These are phyloP conservation scores for Lepidium campestre DNA, from an alignment of 441 rosid genomes.

Conservation along the genomic window DNA sequence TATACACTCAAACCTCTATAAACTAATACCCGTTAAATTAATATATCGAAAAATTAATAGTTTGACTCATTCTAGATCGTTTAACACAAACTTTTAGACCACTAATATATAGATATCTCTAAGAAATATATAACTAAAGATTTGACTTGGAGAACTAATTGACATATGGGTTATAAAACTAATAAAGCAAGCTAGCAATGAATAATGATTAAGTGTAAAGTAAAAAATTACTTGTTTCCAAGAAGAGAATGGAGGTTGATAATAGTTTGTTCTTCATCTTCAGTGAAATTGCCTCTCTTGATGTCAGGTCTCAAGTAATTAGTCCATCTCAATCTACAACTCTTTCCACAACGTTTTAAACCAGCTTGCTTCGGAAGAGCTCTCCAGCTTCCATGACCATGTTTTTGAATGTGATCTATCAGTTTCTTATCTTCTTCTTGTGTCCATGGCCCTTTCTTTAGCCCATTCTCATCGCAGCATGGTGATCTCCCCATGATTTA, in stretches of 20 bases:
- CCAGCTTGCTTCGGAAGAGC: constrained; percentile 45
- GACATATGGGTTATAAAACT: background rate
- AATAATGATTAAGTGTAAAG: background rate
- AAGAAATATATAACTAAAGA: background rate
- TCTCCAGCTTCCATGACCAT: constrained; percentile 50
- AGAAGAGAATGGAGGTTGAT: constrained; percentile 42
- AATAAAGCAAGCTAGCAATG: background rate
- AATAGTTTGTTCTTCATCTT: constrained; percentile 42
- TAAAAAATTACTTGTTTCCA: constrained; percentile 38
- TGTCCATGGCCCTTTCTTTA: constrained; percentile 52
- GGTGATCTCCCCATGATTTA: constrained; percentile 27
- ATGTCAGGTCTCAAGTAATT: constrained; percentile 48
- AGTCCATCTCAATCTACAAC: constrained; percentile 46
- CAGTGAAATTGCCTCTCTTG: constrained; percentile 41
- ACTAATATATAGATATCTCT: background rate
- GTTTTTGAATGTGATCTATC: constrained; percentile 30
- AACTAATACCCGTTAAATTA: too few species aligned
- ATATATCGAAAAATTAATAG: too few species aligned
- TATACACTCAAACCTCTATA: too few species aligned
- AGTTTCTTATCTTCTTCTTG: constrained; percentile 39
- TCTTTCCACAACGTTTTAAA: constrained; percentile 45
- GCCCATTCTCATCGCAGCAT: constrained; percentile 26
- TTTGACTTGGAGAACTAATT: background rate
- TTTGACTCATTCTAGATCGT: background rate
- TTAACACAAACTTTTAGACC: background rate